Conservation (phyloP, 2,329 filamentous ascomycete species). For the Fusarium longipes region DNA sequence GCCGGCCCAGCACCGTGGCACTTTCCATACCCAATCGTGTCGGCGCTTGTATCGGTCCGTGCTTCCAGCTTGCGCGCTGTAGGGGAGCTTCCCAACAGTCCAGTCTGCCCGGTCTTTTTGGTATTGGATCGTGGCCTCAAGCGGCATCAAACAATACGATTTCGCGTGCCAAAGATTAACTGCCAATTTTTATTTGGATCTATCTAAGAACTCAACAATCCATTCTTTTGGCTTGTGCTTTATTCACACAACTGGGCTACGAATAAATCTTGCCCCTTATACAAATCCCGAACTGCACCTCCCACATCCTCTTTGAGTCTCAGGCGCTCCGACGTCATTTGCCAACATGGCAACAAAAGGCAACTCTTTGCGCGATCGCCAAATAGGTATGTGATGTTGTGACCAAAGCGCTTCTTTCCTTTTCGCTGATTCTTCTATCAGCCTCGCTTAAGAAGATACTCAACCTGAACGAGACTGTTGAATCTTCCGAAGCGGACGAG, state of each 20-base stretch:
- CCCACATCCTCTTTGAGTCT: conserved; percentile 37
- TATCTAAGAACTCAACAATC: neutral
- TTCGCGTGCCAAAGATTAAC: conserved; percentile 14
- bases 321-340: conserved; percentile 39
- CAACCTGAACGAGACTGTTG: conserved; percentile 84
- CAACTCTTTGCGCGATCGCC: conserved; percentile 62
- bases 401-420: neutral
- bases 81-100: conserved; percentile 38
- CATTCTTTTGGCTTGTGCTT: neutral
- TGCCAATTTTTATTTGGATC: neutral
- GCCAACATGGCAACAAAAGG: conserved; percentile 59
- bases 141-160: conserved; percentile 33
- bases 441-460: conserved; percentile 95
- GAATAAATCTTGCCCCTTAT: conserved; percentile 8
- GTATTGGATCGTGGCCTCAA: conserved; percentile 47
- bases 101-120: conserved; percentile 9
- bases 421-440: conserved; percentile 51
- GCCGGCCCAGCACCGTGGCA: conserved; percentile 20
- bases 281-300: conserved; percentile 36
- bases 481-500: conserved; percentile 71
- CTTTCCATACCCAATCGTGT: conserved; percentile 36
- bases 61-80: conserved; percentile 40
- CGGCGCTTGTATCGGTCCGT: conserved; percentile 47
- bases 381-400: conserved; percentile 55
- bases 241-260: neutral